Conservation (phyloP, 495 filamentous ascomycete species). For the Ascodesmis nigricans region DNA sequence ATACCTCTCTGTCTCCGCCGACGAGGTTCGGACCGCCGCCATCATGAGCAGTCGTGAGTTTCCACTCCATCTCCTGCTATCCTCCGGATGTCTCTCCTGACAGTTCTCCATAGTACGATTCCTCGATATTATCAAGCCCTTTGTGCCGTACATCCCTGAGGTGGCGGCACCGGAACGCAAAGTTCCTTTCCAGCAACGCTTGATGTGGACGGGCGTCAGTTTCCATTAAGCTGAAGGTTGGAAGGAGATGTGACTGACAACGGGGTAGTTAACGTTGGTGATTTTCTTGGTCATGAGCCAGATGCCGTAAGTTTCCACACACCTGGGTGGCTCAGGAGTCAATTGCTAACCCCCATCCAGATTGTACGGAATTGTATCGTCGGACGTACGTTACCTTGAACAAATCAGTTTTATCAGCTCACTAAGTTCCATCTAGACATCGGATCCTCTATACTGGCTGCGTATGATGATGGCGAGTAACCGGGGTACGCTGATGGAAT, state of each 20-base stretch:
- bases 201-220: conserved; percentile 93
- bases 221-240: conserved; percentile 6
- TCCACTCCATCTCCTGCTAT: conserved; percentile 2
- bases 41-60: conserved; percentile 38
- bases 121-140: conserved; percentile 98
- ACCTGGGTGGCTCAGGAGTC: background rate
- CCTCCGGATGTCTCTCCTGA: conserved; percentile 5
- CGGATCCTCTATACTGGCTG: conserved; percentile 97
- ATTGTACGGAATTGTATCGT: conserved; percentile 84
- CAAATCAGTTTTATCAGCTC: conserved; percentile 7
- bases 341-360: conserved; percentile 7
- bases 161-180: conserved; percentile 92
- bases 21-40: conserved; percentile 23
- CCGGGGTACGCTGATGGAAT: conserved; percentile 92
- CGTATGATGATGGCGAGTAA: conserved; percentile 99
- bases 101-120: conserved; percentile 59
- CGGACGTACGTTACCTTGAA: conserved; percentile 31
- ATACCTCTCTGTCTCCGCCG: conserved; percentile 12
- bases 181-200: conserved; percentile 92
- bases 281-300: conserved; percentile 99
- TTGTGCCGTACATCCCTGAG: conserved; percentile 96
- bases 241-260: background rate
- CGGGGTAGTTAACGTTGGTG: conserved; percentile 56
- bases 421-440: conserved; percentile 27
- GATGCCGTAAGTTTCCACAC: conserved; percentile 41